Conservation (phyloP, 805 yeast genomes). For the Ogataea paradorogensis region DNA sequence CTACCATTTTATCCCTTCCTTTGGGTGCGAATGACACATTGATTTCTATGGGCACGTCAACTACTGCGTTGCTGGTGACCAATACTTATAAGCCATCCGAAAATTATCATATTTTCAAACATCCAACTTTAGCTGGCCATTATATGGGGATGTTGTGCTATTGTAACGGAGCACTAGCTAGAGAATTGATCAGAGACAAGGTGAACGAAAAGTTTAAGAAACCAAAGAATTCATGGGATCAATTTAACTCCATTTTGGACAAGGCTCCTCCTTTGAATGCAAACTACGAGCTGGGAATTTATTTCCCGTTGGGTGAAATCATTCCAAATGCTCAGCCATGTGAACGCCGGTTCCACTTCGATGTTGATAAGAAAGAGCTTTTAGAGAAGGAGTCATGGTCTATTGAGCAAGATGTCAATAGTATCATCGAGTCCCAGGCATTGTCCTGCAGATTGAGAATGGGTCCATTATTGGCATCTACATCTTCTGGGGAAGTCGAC, state of each 20-base stretch:
- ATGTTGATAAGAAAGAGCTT: slow-evolving; percentile 29
- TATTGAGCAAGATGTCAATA: slow-evolving; percentile 62
- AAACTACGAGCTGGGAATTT: slow-evolving; percentile 61
- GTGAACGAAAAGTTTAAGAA: slow-evolving; percentile 45
- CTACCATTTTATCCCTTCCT: slow-evolving; percentile 82
- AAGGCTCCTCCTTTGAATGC: slow-evolving; percentile 30
- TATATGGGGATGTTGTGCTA: slow-evolving; percentile 96
- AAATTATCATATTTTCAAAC: slow-evolving; percentile 80
- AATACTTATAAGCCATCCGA: slow-evolving; percentile 74
- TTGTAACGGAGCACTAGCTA: slow-evolving; percentile 84
- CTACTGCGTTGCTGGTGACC: slow-evolving; percentile 81
- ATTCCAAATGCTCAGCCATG: slow-evolving; percentile 78
- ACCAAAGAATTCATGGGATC: slow-evolving; percentile 46
- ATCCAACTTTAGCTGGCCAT: slow-evolving; percentile 72
- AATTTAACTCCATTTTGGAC: slow-evolving; percentile 56
- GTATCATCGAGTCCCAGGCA: slow-evolving; percentile 86
- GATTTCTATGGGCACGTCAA: slow-evolving; percentile 86
- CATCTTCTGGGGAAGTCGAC: slow-evolving; percentile 9
- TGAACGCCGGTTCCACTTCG: slow-evolving; percentile 49
- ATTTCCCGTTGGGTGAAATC: slow-evolving; percentile 88
- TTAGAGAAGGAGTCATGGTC: slow-evolving; percentile 40
- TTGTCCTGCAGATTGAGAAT: slow-evolving; percentile 77
- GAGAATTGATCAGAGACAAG: slow-evolving; percentile 70
- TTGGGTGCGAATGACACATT: slow-evolving; percentile 71
- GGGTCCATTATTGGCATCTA: slow-evolving; percentile 64